A percentile compares a stretch with the other conserved stretches of the same genome.
phyloP scores from a whole-genome alignment of 345 rosid species.

The Heritiera littoralis region DNA sequence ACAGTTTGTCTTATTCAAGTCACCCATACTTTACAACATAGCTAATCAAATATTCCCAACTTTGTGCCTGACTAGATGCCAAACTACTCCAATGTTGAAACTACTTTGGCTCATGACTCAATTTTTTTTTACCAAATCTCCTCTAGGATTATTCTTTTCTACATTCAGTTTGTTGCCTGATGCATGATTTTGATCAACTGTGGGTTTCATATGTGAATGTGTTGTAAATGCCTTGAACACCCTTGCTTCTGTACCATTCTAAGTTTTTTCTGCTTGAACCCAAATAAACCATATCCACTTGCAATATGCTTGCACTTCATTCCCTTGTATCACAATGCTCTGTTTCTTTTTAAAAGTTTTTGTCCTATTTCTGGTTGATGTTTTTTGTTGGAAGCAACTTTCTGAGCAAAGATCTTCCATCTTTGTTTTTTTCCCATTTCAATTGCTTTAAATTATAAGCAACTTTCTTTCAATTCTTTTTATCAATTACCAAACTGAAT shows the following conservation, averaged over 20 bases:
- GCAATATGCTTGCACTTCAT: neutral
- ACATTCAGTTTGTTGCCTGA: conserved; percentile 1
- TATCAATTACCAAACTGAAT: conserved; percentile 25
- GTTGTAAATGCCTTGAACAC: neutral
- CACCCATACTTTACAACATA: neutral
- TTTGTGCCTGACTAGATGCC: neutral
- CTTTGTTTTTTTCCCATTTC: conserved; percentile 3
- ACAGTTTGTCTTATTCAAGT: neutral
- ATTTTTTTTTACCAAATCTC: neutral
- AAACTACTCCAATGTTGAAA: neutral
- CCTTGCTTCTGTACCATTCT: no score
- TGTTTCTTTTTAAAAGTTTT: neutral
- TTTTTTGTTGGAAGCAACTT: neutral
- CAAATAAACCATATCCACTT: neutral
- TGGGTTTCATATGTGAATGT: conserved; percentile 5
- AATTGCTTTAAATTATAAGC: conserved; percentile 20
- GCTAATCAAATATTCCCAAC: conserved; percentile 1
- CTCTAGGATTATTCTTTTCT: neutral
- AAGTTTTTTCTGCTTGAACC: neutral
- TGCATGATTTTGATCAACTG: neutral
- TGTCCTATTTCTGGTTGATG: neutral
- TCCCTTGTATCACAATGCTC: neutral
- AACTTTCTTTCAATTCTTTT: conserved; percentile 26
- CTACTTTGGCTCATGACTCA: neutral
- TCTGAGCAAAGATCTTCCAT: neutral